Evolutionary conservation across 495 filamentous ascomycete genomes (phyloP).

Genomic region (Hypomontagnella monticulosa): DNA sequence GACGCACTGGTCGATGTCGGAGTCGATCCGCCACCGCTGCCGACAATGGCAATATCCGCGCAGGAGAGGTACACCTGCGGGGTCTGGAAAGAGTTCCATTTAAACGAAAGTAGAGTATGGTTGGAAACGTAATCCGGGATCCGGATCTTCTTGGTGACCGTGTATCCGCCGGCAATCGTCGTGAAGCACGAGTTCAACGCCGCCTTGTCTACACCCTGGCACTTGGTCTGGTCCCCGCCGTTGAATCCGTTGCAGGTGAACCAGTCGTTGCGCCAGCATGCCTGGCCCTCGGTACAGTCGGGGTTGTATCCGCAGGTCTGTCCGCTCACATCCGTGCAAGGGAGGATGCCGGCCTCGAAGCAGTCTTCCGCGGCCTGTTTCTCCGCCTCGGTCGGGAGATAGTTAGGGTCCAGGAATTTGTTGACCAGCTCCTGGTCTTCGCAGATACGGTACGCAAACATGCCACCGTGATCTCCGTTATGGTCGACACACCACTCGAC

Average conservation of each 20-base stretch:
- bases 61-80: constrained; percentile 65
- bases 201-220: constrained; percentile 62
- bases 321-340: constrained; percentile 62
- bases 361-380: constrained; percentile 66
- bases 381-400: constrained; percentile 61
- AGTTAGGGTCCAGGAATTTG: constrained; percentile 60
- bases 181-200: constrained; percentile 59
- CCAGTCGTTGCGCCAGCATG: constrained; percentile 66
- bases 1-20: constrained; percentile 42
- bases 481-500: constrained; percentile 68
- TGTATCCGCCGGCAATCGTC: constrained; percentile 63
- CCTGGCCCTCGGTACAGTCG: constrained; percentile 57
- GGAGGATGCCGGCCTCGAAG: constrained; percentile 59
- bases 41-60: constrained; percentile 62
- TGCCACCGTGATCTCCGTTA: constrained; percentile 69
- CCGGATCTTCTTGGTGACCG: constrained; percentile 64
- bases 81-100: constrained; percentile 68
- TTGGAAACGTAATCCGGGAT: constrained; percentile 57
- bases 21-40: constrained; percentile 5
- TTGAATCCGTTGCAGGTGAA: constrained; percentile 64
- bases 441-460: constrained; percentile 68
- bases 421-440: constrained; percentile 62
- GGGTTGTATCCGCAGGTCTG: constrained; percentile 63
- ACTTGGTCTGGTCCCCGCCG: constrained; percentile 45
- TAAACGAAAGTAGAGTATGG: constrained; percentile 63